A percentile compares a stretch with the other conserved stretches of the same genome.
Evolutionary conservation across 2,329 filamentous ascomycete genomes (phyloP).

Genomic region (Penicillium crustosum): DNA sequence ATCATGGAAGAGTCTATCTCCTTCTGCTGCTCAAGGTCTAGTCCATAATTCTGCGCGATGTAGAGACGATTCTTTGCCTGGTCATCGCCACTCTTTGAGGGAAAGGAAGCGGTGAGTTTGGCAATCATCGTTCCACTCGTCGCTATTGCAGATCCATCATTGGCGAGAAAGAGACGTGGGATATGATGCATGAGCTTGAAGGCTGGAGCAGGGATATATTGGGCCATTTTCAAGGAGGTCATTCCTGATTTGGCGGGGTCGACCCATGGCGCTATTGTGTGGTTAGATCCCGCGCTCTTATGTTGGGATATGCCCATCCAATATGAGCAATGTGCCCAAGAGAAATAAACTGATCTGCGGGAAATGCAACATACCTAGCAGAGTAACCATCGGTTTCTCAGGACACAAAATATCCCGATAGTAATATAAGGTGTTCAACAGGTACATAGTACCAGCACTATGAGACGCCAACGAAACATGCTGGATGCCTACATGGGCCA

Average conservation of each 20-base stretch:
- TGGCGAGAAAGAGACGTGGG: constrained; percentile 28
- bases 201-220: constrained; percentile 26
- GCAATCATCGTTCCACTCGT: constrained; percentile 20
- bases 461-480: constrained; percentile 44
- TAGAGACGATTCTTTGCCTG: constrained; percentile 14
- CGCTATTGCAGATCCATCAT: constrained; percentile 22
- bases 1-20: constrained; percentile 13
- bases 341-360: neutral
- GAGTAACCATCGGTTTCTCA: neutral
- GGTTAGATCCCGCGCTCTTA: constrained; percentile 7
- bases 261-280: constrained; percentile 46
- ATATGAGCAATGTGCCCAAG: too few relatives aligned
- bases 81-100: constrained; percentile 4
- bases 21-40: constrained; percentile 18
- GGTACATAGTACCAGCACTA: constrained; percentile 45
- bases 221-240: constrained; percentile 27
- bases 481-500: constrained; percentile 37
- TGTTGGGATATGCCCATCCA: neutral
- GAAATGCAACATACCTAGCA: neutral
- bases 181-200: constrained; percentile 31
- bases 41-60: constrained; percentile 23
- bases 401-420: constrained; percentile 34
- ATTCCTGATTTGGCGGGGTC: constrained; percentile 39
- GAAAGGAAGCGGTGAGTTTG: constrained; percentile 7
- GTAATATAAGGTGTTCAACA: constrained; percentile 42